Percentiles rank a stretch among this genome's conserved stretches.
phyloP scores from a whole-genome alignment of 768 basidiomycete genomes.

The Mycena capillaripes region DNA sequence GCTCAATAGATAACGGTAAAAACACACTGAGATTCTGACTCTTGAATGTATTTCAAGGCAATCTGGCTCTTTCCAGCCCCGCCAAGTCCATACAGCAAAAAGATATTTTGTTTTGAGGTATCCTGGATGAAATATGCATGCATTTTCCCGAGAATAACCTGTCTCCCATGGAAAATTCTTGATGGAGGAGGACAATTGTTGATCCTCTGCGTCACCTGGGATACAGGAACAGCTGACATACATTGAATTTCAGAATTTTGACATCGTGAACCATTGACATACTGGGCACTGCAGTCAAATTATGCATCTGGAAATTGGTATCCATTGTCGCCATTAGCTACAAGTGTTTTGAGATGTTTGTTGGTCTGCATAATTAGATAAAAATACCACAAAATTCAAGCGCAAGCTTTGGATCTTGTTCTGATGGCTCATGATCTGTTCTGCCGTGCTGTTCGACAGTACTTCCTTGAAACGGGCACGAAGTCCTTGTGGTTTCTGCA shows the following conservation, averaged over 20 bases:
- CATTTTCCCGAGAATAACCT: background rate
- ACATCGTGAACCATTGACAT: background rate
- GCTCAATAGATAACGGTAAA: background rate
- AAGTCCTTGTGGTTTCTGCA: background rate
- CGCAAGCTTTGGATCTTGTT: conserved; percentile 1
- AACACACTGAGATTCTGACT: conserved; percentile 1
- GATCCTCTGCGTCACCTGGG: conserved; percentile 4
- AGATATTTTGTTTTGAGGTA: conserved; percentile 1
- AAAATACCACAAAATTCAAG: conserved; percentile 9
- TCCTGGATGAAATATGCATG: conserved; percentile 11
- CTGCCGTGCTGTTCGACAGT: background rate
- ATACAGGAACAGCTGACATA: background rate
- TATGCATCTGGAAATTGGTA: conserved; percentile 11
- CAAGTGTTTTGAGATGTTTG: background rate
- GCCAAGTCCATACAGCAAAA: no score
- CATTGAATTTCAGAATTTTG: background rate
- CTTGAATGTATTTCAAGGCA: conserved; percentile 25
- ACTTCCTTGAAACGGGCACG: conserved; percentile 13
- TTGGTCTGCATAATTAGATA: background rate
- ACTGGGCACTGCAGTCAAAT: background rate
- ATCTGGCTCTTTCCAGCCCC: conserved; percentile 12
- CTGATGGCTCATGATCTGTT: conserved; percentile 1
- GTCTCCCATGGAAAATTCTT: conserved; percentile 19
- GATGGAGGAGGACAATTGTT: conserved; percentile 25
- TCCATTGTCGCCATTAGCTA: conserved; percentile 10